A percentile compares a stretch with the other conserved stretches of the same genome.
Evolutionary conservation across 257 asterid genomes (phyloP).

Genomic region (Voacanga thouarsii): DNA sequence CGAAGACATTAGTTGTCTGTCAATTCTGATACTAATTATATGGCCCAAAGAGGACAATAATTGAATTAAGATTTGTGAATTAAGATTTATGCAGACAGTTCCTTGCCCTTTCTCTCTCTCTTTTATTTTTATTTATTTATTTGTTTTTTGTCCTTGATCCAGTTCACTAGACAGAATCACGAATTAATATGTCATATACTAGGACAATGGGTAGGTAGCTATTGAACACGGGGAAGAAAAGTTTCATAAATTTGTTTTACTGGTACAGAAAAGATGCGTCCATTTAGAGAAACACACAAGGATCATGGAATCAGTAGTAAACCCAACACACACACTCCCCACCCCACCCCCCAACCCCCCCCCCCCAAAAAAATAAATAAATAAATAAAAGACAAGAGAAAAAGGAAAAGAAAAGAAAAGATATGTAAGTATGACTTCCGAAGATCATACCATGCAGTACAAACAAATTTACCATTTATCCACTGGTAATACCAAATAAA

Average conservation of each 20-base stretch:
- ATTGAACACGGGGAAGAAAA: too few relatives aligned
- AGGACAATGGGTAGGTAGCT: too few relatives aligned
- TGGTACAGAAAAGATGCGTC: neutral
- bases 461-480: neutral
- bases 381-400: neutral
- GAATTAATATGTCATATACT: too few relatives aligned
- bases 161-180: too few relatives aligned
- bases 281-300: neutral
- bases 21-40: neutral
- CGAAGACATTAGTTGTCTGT: neutral
- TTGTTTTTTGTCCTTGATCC: too few relatives aligned
- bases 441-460: neutral
- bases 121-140: too few relatives aligned
- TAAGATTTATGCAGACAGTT: neutral
- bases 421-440: neutral
- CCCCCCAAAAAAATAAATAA: too few relatives aligned
- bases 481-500: neutral
- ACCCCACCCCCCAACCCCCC: neutral
- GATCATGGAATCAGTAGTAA: neutral
- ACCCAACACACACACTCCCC: too few relatives aligned
- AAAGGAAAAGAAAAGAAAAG: neutral
- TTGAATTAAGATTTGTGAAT: neutral
- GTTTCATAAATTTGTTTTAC: neutral
- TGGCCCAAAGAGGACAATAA: neutral
- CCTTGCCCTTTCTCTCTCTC: too few relatives aligned